These are phyloP conservation scores for Rhodosporidiobolus odoratus DNA, from an alignment of 768 basidiomycete species.

Conservation along the genomic window DNA sequence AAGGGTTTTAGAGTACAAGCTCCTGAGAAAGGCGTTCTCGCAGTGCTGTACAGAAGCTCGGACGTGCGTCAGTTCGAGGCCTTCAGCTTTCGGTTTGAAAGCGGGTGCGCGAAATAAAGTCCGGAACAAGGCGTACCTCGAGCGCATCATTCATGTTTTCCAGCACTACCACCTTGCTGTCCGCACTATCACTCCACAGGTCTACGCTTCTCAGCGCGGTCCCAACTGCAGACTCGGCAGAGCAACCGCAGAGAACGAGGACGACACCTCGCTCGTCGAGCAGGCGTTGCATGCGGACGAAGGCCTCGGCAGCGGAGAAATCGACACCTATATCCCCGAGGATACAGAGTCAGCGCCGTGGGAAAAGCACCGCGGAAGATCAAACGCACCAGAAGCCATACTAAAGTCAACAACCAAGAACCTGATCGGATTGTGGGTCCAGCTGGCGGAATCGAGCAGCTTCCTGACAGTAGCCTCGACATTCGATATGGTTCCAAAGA, in stretches of 20 bases:
- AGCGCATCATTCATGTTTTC: slow-evolving; percentile 78
- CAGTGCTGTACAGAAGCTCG: slow-evolving; percentile 34
- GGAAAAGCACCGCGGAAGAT: too few relatives aligned
- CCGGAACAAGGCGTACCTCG: slow-evolving; percentile 50
- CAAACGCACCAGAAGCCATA: slow-evolving; percentile 55
- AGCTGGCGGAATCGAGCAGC: slow-evolving; percentile 64
- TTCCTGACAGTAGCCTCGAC: slow-evolving; percentile 82
- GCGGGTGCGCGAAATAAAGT: too few relatives aligned
- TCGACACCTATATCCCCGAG: slow-evolving; percentile 65
- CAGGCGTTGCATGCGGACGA: slow-evolving; percentile 80
- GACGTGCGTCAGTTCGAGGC: too few relatives aligned
- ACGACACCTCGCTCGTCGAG: slow-evolving; percentile 69
- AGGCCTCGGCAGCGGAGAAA: slow-evolving; percentile 90
- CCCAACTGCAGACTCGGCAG: slow-evolving; percentile 59
- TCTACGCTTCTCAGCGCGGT: slow-evolving; percentile 71
- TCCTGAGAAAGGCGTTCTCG: slow-evolving; percentile 42
- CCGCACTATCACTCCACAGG: slow-evolving; percentile 61
- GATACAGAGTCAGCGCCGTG: accelerated
- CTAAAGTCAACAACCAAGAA: slow-evolving; percentile 85
- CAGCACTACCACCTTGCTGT: slow-evolving; percentile 59
- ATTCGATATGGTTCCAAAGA: slow-evolving; percentile 85
- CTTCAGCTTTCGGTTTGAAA: neutral
- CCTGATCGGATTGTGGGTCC: slow-evolving; percentile 69
- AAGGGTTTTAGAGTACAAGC: slow-evolving; percentile 40
- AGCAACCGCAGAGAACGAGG: slow-evolving; percentile 81